phyloP scores from a whole-genome alignment of 2,329 filamentous ascomycete species.

The Fusarium paranaense region DNA sequence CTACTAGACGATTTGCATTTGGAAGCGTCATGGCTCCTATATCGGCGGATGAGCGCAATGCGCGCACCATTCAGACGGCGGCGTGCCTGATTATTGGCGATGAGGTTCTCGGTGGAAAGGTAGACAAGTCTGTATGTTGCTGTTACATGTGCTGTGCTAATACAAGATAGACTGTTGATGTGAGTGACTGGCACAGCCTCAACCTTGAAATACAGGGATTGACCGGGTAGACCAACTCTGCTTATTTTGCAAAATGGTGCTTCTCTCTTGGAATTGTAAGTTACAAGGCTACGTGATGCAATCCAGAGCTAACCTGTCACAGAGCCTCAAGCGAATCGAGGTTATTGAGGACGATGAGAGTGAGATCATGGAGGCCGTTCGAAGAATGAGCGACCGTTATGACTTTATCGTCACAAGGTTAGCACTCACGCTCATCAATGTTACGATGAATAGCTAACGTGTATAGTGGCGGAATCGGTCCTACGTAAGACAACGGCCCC shows the following conservation, averaged over 20 bases:
- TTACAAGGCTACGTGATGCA: background rate
- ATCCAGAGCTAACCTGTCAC: slow-evolving; percentile 1
- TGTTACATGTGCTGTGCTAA: slow-evolving; percentile 2
- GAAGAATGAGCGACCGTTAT: slow-evolving; percentile 88
- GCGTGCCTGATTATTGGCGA: slow-evolving; percentile 97
- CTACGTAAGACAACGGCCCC: slow-evolving; percentile 70
- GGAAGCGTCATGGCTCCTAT: slow-evolving; percentile 54
- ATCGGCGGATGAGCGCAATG: slow-evolving; percentile 65
- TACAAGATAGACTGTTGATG: slow-evolving; percentile 52
- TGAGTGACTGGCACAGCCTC: slow-evolving; percentile 41
- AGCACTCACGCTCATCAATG: background rate
- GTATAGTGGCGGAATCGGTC: slow-evolving; percentile 88
- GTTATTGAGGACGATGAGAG: slow-evolving; percentile 93
- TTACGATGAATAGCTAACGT: slow-evolving; percentile 12
- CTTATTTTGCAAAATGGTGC: slow-evolving; percentile 74
- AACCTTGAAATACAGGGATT: background rate
- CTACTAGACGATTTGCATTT: slow-evolving; percentile 46
- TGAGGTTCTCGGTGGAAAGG: slow-evolving; percentile 95
- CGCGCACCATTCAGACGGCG: slow-evolving; percentile 84
- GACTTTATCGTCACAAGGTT: slow-evolving; percentile 92
- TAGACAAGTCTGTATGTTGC: slow-evolving; percentile 48
- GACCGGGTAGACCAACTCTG: slow-evolving; percentile 68
- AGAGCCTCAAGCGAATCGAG: slow-evolving; percentile 86
- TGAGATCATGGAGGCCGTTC: slow-evolving; percentile 89
- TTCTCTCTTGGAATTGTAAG: slow-evolving; percentile 70